Evolutionary conservation across 345 rosid genomes (phyloP).

Genomic region (Eucalyptus sp.): DNA sequence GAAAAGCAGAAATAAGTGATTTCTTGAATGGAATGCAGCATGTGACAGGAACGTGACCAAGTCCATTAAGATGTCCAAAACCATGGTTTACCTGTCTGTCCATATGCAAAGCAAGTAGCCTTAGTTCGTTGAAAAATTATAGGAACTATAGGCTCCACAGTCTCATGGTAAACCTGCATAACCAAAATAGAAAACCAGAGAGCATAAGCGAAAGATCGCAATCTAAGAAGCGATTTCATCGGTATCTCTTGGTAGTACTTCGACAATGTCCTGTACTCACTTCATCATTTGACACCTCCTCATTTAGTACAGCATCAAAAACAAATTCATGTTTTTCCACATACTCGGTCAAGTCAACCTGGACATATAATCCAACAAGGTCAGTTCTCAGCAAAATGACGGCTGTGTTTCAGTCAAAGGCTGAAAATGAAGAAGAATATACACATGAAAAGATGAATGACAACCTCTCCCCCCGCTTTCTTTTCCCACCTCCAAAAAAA

Average conservation of each 20-base stretch:
- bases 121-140: slow-evolving; percentile 85
- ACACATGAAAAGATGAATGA: not conserved
- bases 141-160: slow-evolving; percentile 95
- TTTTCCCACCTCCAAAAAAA: not conserved
- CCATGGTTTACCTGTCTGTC: slow-evolving; percentile 65
- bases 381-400: not conserved
- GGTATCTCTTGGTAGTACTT: not conserved
- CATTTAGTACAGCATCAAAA: slow-evolving; percentile 90
- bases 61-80: not conserved
- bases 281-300: slow-evolving; percentile 97
- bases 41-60: not conserved
- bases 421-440: not conserved
- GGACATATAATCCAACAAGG: slow-evolving; percentile 4
- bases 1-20: not conserved
- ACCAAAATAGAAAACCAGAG: not conserved
- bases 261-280: slow-evolving; percentile 18
- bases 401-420: not conserved
- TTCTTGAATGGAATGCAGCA: not conserved
- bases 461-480: not conserved
- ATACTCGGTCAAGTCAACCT: slow-evolving; percentile 97
- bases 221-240: not conserved
- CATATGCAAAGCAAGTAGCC: slow-evolving; percentile 99
- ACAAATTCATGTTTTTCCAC: slow-evolving; percentile 92
- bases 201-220: not conserved
- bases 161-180: slow-evolving; percentile 74